Evolutionary conservation across 2,329 filamentous ascomycete genomes (phyloP), one percentile per base, ranked within the genome.

Genomic region (Fulvia fulva): DNA sequence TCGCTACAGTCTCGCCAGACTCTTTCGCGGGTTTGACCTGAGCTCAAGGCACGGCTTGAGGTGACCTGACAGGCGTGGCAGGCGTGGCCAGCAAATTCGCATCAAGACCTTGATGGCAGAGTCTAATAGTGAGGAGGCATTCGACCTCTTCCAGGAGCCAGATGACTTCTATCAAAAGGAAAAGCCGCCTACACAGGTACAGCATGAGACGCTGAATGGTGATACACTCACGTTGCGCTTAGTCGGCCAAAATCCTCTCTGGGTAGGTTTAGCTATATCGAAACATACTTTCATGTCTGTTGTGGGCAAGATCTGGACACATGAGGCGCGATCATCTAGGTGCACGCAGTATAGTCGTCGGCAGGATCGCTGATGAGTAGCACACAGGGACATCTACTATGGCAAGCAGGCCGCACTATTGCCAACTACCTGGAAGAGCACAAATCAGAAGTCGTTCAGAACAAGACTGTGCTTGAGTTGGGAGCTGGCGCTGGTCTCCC

Each of bases 211-310:
- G 71, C 77, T 83, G 57, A 84, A 83, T 34, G 89, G 89, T 60
- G 73, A 84, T 63, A 77, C 78, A 26, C 77, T 95, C 64, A 84
- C 79, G 52, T 82, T 96, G 63, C 85, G 89, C 67, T 84, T 97
- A 12, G 90, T 96, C 46, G 92, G 92, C 60, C 87, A 90, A 74
- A 93, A 89, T 78, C 90, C 91, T 23, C 83, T 95, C 14, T 96
- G 95, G 84, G 84, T 87, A 71, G 54, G 83, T 75, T 26, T 14
- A 52, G 50, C 26, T 28, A 19, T 50, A 11, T n/a, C 14, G 14
- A 16, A n/a, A 7, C 19, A n/a, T n/a, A 19, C n/a, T 41, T n/a
- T n/a, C n/a, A 23, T n/a, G 5, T 44, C 34, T n/a, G 22, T 21
- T 26, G n/a, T 26, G 37, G 7, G 8, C 1, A 12, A 5, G 19